Conservation (phyloP, 2,329 filamentous ascomycete species). For the Ophiostoma himal-ulmi region DNA sequence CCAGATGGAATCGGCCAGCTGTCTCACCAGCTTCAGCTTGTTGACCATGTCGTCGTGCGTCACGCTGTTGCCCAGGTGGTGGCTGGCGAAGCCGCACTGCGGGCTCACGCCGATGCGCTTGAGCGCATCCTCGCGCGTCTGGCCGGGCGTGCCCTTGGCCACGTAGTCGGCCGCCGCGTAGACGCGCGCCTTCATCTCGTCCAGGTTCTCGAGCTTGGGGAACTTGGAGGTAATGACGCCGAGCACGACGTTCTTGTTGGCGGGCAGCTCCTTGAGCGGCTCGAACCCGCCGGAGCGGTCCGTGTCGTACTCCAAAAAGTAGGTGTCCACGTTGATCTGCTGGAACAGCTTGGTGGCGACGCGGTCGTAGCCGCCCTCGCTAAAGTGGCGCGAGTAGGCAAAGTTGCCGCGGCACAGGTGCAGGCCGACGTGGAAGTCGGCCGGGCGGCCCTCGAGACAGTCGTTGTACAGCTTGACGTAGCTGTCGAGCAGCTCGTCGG, state of each 20-base stretch:
- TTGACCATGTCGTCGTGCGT: constrained; percentile 63
- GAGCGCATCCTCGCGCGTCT: constrained; percentile 58
- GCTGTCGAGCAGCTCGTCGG: constrained; percentile 60
- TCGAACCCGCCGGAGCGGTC: constrained; percentile 55
- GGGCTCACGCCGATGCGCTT: constrained; percentile 61
- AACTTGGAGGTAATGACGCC: constrained; percentile 43
- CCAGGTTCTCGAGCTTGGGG: constrained; percentile 37
- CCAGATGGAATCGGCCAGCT: constrained; percentile 63
- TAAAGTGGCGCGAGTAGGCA: constrained; percentile 57
- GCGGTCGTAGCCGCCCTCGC: constrained; percentile 57
- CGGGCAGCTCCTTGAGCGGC: constrained; percentile 54
- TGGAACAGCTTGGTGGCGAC: constrained; percentile 57
- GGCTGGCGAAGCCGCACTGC: constrained; percentile 66
- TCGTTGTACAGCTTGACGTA: constrained; percentile 72
- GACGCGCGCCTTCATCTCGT: constrained; percentile 50
- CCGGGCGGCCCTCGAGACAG: constrained; percentile 54
- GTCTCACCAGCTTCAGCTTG: constrained; percentile 62
- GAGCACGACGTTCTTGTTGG: constrained; percentile 55
- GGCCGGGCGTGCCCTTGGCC: constrained; percentile 53
- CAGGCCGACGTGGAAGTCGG: constrained; percentile 64
- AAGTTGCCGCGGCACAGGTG: constrained; percentile 62
- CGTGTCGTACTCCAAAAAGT: constrained; percentile 43
- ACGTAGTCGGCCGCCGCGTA: constrained; percentile 58
- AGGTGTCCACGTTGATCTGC: constrained; percentile 54
- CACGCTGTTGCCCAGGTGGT: constrained; percentile 61